Percentiles rank a stretch among this genome's conserved stretches.
phyloP scores from a whole-genome alignment of 768 basidiomycete species.

The Suillus spraguei region DNA sequence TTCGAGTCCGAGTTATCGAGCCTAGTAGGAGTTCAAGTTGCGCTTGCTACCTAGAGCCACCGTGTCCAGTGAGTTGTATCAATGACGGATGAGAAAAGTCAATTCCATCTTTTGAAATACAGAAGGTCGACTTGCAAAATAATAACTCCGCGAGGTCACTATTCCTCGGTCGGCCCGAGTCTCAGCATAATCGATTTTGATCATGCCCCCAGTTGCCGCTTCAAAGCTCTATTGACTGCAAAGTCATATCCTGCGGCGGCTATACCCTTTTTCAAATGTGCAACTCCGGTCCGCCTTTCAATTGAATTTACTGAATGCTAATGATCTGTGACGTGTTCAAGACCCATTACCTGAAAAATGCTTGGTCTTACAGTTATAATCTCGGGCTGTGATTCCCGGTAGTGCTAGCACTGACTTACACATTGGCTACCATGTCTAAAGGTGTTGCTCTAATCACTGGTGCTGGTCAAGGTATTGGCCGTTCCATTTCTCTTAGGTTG shows the following conservation, averaged over 20 bases:
- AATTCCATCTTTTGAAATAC: not conserved
- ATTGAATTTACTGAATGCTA: not conserved
- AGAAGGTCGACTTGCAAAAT: not conserved
- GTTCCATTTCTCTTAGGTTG: conserved; percentile 35
- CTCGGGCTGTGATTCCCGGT: not conserved
- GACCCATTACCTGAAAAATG: not conserved
- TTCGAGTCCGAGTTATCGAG: not conserved
- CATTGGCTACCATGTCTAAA: conserved; percentile 14
- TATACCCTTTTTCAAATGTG: too few species aligned
- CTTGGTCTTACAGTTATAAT: not conserved
- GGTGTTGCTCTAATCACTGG: conserved; percentile 39
- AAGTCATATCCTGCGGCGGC: not conserved
- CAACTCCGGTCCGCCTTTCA: not conserved
- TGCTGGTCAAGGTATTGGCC: conserved; percentile 32
- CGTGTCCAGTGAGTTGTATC: not conserved
- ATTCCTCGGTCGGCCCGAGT: too few species aligned
- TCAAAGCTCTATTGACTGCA: not conserved
- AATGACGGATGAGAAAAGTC: not conserved
- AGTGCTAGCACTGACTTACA: not conserved
- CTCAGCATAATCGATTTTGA: too few species aligned
- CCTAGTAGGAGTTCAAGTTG: not conserved
- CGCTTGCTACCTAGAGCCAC: not conserved
- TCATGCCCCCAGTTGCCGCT: too few species aligned
- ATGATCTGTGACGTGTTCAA: not conserved
- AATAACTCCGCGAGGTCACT: too few species aligned